phyloP scores from a whole-genome alignment of 2,329 filamentous ascomycete species.

The Trichoderma harzianum region DNA sequence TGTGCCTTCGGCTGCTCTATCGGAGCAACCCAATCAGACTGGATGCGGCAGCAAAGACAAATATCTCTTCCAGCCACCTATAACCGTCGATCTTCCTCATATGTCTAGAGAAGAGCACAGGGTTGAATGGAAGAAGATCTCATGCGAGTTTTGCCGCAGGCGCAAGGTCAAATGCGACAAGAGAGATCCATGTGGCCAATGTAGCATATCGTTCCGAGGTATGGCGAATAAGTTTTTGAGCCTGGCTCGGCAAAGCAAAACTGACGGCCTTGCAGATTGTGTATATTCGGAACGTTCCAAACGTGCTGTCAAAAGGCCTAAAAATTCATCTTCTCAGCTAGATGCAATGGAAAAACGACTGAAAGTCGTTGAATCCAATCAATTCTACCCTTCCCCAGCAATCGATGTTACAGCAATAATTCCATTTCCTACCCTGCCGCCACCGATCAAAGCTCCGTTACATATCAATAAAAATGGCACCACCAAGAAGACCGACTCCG shows the following conservation, averaged over 20 bases:
- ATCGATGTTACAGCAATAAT: background rate
- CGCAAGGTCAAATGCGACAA: conserved; percentile 4
- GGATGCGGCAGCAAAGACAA: background rate
- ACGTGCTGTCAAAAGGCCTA: background rate
- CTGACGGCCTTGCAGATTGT: background rate
- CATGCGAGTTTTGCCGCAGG: background rate
- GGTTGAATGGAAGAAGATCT: background rate
- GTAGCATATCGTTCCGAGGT: conserved; percentile 2
- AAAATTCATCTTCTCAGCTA: background rate
- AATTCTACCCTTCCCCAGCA: background rate
- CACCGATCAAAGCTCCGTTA: background rate
- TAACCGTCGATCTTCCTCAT: background rate
- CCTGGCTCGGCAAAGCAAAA: background rate
- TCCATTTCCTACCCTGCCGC: background rate
- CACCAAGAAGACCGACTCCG: background rate
- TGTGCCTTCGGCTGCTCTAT: background rate
- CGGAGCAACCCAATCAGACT: background rate
- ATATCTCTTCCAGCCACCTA: background rate
- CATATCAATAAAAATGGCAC: background rate
- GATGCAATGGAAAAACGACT: background rate
- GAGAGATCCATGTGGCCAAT: background rate
- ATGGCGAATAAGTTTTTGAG: background rate
- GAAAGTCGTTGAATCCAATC: background rate
- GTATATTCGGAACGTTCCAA: background rate
- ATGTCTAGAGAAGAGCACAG: background rate